Evolutionary conservation across 2,329 filamentous ascomycete genomes (phyloP).

Genomic region (Aureobasidium mangrovei): DNA sequence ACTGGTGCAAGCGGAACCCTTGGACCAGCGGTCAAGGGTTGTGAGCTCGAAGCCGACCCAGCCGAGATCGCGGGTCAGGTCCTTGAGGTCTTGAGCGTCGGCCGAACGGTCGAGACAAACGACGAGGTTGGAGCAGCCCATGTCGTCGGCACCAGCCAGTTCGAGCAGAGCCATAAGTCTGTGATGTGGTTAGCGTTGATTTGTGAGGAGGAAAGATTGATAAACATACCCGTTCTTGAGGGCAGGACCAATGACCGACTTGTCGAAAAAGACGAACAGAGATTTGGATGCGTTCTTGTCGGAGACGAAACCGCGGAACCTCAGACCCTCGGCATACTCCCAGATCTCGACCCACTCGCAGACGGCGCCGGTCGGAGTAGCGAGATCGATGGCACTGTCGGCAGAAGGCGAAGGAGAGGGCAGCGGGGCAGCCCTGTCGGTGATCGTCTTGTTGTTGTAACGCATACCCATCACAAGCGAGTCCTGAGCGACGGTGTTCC

Average conservation of each 20-base stretch:
- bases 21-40: slow-evolving; percentile 67
- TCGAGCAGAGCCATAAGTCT: slow-evolving; percentile 87
- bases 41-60: slow-evolving; percentile 88
- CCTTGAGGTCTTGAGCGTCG: slow-evolving; percentile 51
- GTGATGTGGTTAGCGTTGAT: slow-evolving; percentile 23
- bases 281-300: slow-evolving; percentile 61
- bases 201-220: background rate
- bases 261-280: slow-evolving; percentile 83
- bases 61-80: slow-evolving; percentile 71
- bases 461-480: slow-evolving; percentile 78
- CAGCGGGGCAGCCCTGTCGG: slow-evolving; percentile 20
- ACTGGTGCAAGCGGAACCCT: slow-evolving; percentile 55
- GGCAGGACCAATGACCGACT: slow-evolving; percentile 61
- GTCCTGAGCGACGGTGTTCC: slow-evolving; percentile 65
- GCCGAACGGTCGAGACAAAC: slow-evolving; percentile 68
- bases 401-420: slow-evolving; percentile 30
- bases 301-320: slow-evolving; percentile 78
- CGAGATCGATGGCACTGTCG: slow-evolving; percentile 20
- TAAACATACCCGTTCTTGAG: slow-evolving; percentile 74
- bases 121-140: slow-evolving; percentile 69
- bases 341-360: slow-evolving; percentile 66
- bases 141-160: slow-evolving; percentile 61
- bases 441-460: slow-evolving; percentile 26
- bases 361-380: slow-evolving; percentile 28
- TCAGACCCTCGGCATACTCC: slow-evolving; percentile 76